Evolutionary conservation across 108 stramenopile species (phyloP), one percentile per base, ranked within the genome.

Genomic region (Cylindrotheca fusiformis): DNA sequence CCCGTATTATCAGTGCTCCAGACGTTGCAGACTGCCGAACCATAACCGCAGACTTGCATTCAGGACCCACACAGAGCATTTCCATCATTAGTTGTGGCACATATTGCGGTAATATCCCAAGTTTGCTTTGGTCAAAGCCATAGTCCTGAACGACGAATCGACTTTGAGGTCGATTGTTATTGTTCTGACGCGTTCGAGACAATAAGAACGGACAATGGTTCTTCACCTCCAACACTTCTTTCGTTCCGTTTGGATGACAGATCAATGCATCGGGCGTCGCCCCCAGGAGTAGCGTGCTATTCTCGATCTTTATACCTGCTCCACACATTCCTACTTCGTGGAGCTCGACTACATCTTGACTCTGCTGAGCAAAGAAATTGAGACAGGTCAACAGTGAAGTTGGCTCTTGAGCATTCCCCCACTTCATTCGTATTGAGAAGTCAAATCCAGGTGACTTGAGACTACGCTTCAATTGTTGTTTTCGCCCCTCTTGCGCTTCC

Each of bases 1-100:
- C 48, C 12, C 92, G 80, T n/a, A 93, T 27, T 1, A 93, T 59
- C 14, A 87, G 58, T 17, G 92, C 86, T 21, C 92, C 92, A 18
- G 59, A 82, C 26, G 85, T 90, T 3, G 88, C 92, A 1, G 88
- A 86, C 61, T 88, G 92, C 18, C 92, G 71, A 2, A 93, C 85
- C 87, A 93, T 88, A 24, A 93, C 59, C 32, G 85, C 85, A 12
- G 92, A 93, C 44, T 48, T 46, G 55, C 92, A 93, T 0, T 71
- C 52, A 23, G 70, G 45, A 23, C 91, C 91, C 12, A 88, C 47
- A 61, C 87, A 93, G 0, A 86, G 53, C 79, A 93, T 93, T 60
- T 93, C 92, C 88, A 93, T 81, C 87, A 86, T 85, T 2, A 93
- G 67, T 60, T 93, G 92, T 0, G 92, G 85, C n/a, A 93, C 56